Evolutionary conservation across 805 yeast species (phyloP), one percentile per base, ranked within the genome.

Genomic region (Metschnikowia proteae): DNA sequence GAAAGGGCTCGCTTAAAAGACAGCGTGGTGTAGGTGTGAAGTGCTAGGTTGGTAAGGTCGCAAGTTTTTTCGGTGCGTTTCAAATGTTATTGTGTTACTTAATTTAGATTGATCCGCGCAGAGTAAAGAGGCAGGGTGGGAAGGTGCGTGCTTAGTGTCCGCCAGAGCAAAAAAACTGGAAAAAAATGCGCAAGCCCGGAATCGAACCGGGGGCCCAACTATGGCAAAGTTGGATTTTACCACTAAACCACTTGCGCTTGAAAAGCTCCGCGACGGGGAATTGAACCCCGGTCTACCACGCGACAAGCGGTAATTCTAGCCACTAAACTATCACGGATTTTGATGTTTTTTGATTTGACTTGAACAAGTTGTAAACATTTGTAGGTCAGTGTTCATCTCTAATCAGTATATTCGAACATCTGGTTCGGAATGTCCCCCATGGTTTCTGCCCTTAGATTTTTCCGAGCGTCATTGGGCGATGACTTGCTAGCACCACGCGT

Each of bases 211-310:
- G 57, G 57, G 57, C 57, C 57, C 57, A 53, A 54, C 57, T 52
- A 54, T 51, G 57, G 57, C 57, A 54, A 54, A 54, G 57, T 54
- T 54, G 57, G 55, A 54, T 52, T 54, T 54, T 54, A 52, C 57
- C 57, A 54, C 56, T 54, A 54, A 54, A 54, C 58, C 58, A 54
- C 58, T 54, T 54, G 58, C 58, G 58, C 58, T 1, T 8, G 25
- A 9, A 34, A 40, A 38, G 42, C 58, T 54, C 58, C 58, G 56
- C 56, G 58, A 54, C 58, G 56, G 58, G 58, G 58, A 54, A 52
- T 52, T 52, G 58, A 54, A 54, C 58, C 58, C 58, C 56, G 58
- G 58, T 54, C 58, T 51, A 50, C 58, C 58, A 55, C 58, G 58
- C 58, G 58, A 54, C 58, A 54, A 54, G 58, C 58, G 58, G 58